Conservation (phyloP, 108 stramenopile species). For the Pseudonitzschia pungens region DNA sequence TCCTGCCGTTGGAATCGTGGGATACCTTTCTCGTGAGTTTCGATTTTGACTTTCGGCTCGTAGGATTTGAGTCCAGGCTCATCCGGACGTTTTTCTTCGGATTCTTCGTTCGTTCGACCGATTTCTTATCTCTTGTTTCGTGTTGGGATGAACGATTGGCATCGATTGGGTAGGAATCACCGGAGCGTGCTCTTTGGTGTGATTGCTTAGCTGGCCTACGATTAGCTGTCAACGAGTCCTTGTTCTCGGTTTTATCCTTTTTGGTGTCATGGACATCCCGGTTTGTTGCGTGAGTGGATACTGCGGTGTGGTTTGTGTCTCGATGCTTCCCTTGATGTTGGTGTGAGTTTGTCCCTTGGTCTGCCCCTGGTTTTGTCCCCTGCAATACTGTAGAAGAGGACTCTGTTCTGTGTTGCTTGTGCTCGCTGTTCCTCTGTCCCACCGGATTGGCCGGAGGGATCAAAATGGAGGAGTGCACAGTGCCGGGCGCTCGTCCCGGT, state of each 20-base stretch:
- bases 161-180: not conserved
- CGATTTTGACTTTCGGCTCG: no score
- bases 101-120: not conserved
- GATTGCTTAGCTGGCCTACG: not conserved
- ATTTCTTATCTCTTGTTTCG: not conserved
- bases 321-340: not conserved
- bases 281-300: not conserved
- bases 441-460: slow-evolving; percentile 7
- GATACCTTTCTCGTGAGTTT: slow-evolving; percentile 20
- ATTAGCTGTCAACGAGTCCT: not conserved
- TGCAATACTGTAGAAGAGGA: slow-evolving; percentile 19
- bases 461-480: slow-evolving; percentile 8
- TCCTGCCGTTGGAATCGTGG: slow-evolving; percentile 4
- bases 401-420: slow-evolving; percentile 14
- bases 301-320: not conserved
- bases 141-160: not conserved
- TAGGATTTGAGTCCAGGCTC: not conserved
- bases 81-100: not conserved
- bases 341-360: not conserved
- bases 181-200: not conserved
- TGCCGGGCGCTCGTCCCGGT: slow-evolving; percentile 10
- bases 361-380: slow-evolving; percentile 8
- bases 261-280: not conserved
- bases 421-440: not conserved
- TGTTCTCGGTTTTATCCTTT: not conserved